Evolutionary conservation across 768 basidiomycete genomes (phyloP), one percentile per base, ranked within the genome.

Genomic region (Erythrobasidium yunnanense): DNA sequence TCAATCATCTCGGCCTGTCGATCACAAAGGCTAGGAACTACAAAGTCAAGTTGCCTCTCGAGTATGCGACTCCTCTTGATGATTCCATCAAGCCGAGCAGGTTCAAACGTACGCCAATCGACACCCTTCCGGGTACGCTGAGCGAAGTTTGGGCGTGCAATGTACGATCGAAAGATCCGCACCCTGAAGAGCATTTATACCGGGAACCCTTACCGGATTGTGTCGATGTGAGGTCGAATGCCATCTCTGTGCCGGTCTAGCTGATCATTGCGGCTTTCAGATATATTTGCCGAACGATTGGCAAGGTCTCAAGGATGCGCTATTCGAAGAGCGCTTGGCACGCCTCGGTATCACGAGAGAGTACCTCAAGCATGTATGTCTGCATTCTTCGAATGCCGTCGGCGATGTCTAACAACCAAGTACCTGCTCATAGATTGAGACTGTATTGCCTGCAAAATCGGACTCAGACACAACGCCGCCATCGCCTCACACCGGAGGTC

Each of bases 201-300:
- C 45, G 25, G 18, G 7, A 63, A n/a, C 47, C 32, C 13, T 25
- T 63, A 4, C 60, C 60, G 13, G 60, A 63, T 3, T 30, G 22
- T n/a, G 29, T 63, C 4, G 60, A 63, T 18, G 60, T 63, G 27
- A 46, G 56, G 7, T 49, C 23, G 49, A 51, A 51, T 25, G 8
- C 49, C 23, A n/a, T n/a, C n/a, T n/a, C n/a, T n/a, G n/a, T n/a
- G n/a, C n/a, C n/a, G n/a, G n/a, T n/a, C n/a, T n/a, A n/a, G n/a
- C n/a, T n/a, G n/a, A n/a, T 18, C 34, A 5, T 4, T 6, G 23
- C 4, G 32, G 22, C 22, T 58, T 23, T 18, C 47, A 63, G 60
- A 63, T 63, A 2, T 63, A 63, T 23, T 49, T 63, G 27, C 60
- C 60, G 29, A 63, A 63, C 27, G 60, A 63, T 32, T 63, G 60